Evolutionary conservation across 768 basidiomycete genomes (phyloP), one percentile per base, ranked within the genome.

Genomic region (Auricularia auricula-judae): DNA sequence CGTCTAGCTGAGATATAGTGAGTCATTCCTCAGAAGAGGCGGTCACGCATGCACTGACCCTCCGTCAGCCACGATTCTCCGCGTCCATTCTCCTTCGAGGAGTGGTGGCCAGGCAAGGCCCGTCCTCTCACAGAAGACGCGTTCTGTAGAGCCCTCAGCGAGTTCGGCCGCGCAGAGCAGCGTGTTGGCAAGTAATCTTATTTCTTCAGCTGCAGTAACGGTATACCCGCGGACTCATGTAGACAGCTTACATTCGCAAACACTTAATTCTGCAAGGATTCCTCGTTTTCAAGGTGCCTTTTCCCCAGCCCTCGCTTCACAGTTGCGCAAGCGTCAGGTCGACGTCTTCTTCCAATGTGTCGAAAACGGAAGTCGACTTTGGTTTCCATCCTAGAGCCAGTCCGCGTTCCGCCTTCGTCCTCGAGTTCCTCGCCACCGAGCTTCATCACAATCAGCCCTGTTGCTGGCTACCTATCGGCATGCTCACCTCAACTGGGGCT

Each of bases 1-100:
- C 79, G 86, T 64, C 75, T 93, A 51, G 89, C 88, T 56, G 91
- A 93, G 73, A 85, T 93, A 66, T 81, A 85, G 91, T 91, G 71
- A 74, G 87, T 75, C 11, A 58, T 29, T 39, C 60, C 35, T 12
- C 18, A 53, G 4, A 36, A 64, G 54, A 18, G 65, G 43, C 53
- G 12, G 36, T 23, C 54, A 21, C 56, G 44, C 39, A 54, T 42
- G 39, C 35, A 44, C 51, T 16, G 43, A 61, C 53, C 62, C 29
- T 4, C 36, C 34, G 21, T 58, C 36, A 51, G 53, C 33, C 29
- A 39, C 56, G 14, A 53, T 42, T 43, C 35, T 47, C 63, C 62
- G 54, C 51, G 58, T 47, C 59, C 39, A 34, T 62, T 62, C 63
- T 59, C 33, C 67, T 29, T 36, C 23, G 60, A 33, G 53, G 63